Percentiles rank a stretch among this genome's conserved stretches.
Conservation (phyloP, 73 alveolate species). For the Paramecium caudatum region DNA sequence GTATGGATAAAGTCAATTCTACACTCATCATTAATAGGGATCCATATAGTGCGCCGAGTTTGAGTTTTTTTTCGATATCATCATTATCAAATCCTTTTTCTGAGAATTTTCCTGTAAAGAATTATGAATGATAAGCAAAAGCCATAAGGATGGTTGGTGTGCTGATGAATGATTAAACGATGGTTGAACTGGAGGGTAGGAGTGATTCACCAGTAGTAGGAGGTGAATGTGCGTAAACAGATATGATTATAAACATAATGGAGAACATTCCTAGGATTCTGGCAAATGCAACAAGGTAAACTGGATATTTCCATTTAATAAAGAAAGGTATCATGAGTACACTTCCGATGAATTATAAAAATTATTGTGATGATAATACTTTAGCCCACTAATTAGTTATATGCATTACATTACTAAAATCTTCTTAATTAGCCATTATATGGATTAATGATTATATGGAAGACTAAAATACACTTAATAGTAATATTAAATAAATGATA, state of each 20-base stretch:
- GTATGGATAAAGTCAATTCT: constrained; percentile 22
- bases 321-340: constrained; percentile 46
- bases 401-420: neutral
- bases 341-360: constrained; percentile 17
- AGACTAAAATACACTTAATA: constrained; percentile 13
- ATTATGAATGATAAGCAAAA: constrained; percentile 49
- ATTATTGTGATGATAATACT: constrained; percentile 3
- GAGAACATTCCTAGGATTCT: constrained; percentile 26
- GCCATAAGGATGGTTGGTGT: constrained; percentile 27
- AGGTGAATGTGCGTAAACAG: neutral
- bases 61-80: constrained; percentile 57
- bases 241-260: neutral
- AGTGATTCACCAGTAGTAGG: neutral
- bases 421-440: neutral
- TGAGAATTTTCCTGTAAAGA: constrained; percentile 38
- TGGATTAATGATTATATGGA: constrained; percentile 30
- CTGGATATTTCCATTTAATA: constrained; percentile 65
- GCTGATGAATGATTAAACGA: neutral
- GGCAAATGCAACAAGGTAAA: constrained; percentile 36
- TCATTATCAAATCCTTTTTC: constrained; percentile 19
- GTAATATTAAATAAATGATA: neutral
- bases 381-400: neutral
- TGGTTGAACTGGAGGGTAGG: neutral
- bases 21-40: neutral
- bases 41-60: constrained; percentile 50